Base-by-base conservation (phyloP, 495 filamentous ascomycete species). In the Aspergillus wentii region DNA sequence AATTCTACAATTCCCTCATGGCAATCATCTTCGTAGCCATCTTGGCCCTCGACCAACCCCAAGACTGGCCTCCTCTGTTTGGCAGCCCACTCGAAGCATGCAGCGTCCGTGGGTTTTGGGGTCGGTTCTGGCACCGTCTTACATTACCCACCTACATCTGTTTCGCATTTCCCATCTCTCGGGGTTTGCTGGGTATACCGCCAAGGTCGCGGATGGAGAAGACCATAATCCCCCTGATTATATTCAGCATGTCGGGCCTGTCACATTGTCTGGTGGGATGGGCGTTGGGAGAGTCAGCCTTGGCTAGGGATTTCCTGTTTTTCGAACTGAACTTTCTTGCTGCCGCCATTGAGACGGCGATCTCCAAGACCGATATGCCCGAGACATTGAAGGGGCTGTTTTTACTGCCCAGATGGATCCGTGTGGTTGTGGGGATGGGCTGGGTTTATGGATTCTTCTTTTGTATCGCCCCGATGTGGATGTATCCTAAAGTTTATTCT, bases 11-110 rank as follows among this genome's bases (percentile, higher is more conserved):
- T 38, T 38, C 47, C 40, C 14, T 47, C 7, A 18, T 56, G 33
- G 44, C 54, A 13, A 32, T 52, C 19, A 16, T 64, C 38, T 50
- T 48, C 46, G 48, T 56, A 19, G 8, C 50, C 8, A 16, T 59
- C 9, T 13, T 29, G 10, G 33, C 40, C 14, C 46, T 52, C 40
- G 52, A 59, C 26, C 23, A 30, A 26, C 44, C 50, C 3, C 30
- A 29, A 8, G 51, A 61, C 14, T 59, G 56, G 57, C n/a, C n/a
- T n/a, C 26, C 43, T 9, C 26, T 61, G 5, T 61, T 55, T 26
- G 59, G 59, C 16, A 34, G 15, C 25, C 17, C 44, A 4, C 23
- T 28, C 3, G 29, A 47, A 20, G 40, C 42, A 14, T 50, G 35
- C 17, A 47, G 38, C 1, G 33, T 61, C 4, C 43, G 44, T 10